Percentiles rank a stretch among this genome's conserved stretches.
These are phyloP conservation scores for Dothistroma pini DNA, from an alignment of 2,329 filamentous ascomycete genomes.

Conservation along the genomic window DNA sequence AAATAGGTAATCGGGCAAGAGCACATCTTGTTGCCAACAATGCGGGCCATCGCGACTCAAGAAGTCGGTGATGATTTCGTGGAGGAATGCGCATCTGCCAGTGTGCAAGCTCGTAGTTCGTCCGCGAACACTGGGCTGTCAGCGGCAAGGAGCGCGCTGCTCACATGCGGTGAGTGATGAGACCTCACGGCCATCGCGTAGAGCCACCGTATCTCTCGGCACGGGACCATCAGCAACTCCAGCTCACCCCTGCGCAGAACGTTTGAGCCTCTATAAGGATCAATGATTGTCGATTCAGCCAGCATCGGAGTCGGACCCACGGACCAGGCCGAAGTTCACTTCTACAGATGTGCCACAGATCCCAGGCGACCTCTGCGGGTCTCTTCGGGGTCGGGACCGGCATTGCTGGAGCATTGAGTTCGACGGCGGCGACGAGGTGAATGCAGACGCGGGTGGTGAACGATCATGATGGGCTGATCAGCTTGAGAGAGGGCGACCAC, in stretches of 20 bases:
- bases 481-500: not conserved
- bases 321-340: not conserved
- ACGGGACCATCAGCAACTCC: not conserved
- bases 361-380: not conserved
- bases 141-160: not conserved
- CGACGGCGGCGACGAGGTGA: not conserved
- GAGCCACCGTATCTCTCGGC: not conserved
- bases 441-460: not conserved
- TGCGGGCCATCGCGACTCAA: not conserved
- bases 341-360: not conserved
- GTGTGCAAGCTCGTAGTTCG: not conserved
- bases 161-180: not conserved
- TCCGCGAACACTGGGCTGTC: not conserved
- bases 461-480: not conserved
- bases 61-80: not conserved
- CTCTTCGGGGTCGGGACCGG: not conserved
- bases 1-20: not conserved
- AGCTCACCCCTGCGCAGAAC: not conserved
- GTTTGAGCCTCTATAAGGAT: slow-evolving; percentile 1
- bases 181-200: not conserved
- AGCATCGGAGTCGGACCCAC: not conserved
- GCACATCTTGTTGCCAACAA: not conserved
- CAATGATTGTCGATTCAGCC: not conserved
- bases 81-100: not conserved
- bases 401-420: not conserved